phyloP scores from a whole-genome alignment of 2,329 filamentous ascomycete genomes.

The Lecanoromycetidae sp. region DNA sequence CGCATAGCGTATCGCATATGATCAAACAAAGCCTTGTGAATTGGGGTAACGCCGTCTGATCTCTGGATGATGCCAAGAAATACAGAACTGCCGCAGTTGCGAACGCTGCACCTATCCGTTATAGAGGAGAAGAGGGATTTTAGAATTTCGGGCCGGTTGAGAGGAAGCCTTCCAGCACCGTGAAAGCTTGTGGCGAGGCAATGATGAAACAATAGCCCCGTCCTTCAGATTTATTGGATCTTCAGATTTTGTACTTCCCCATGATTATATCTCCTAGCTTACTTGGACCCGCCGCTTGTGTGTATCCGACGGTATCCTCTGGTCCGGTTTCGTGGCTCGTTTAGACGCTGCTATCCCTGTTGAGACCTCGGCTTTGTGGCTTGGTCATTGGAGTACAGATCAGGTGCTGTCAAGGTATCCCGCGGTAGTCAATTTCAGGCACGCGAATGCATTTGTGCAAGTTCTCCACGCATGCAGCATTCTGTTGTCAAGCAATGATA shows the following conservation, averaged over 20 bases:
- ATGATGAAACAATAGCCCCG: constrained; percentile 2
- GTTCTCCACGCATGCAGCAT: no score
- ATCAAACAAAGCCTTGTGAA: no score
- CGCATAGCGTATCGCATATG: background rate
- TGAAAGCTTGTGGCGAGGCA: background rate
- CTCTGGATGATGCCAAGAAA: background rate
- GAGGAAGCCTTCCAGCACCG: background rate
- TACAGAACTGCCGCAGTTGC: background rate
- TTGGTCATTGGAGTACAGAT: no score
- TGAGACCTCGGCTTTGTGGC: background rate
- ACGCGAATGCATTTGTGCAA: no score
- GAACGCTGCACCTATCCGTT: no score
- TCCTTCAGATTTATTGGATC: constrained; percentile 4
- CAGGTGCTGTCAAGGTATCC: no score
- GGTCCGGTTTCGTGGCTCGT: constrained; percentile 8
- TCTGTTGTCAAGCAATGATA: no score
- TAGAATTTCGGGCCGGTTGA: background rate
- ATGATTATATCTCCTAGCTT: constrained; percentile 7
- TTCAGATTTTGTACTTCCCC: constrained; percentile 1
- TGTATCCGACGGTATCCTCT: constrained; percentile 6
- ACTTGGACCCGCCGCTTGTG: background rate
- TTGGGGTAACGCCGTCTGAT: background rate
- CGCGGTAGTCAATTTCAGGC: no score
- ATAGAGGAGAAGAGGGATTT: constrained; percentile 1
- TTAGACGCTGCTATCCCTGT: background rate